A percentile compares a stretch with the other conserved stretches of the same genome.
Evolutionary conservation across 2,329 filamentous ascomycete species (phyloP).

Genomic region (Pseudocercospora pini-densiflorae): DNA sequence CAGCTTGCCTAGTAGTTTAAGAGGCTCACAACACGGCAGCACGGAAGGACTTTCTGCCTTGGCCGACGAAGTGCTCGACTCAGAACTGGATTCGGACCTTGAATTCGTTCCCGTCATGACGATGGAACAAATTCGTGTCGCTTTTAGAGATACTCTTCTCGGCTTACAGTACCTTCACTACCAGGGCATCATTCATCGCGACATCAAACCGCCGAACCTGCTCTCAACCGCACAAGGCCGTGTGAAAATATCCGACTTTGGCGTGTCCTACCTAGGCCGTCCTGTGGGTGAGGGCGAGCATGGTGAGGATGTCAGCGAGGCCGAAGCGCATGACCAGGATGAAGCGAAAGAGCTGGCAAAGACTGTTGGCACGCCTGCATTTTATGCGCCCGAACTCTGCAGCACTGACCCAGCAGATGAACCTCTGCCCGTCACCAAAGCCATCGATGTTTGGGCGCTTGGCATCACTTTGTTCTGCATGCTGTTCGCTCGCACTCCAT

Average conservation of each 20-base stretch:
- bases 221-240: constrained; percentile 82
- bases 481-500: constrained; percentile 91
- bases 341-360: constrained; percentile 97
- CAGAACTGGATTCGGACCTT: constrained; percentile 81
- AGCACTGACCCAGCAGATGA: constrained; percentile 74
- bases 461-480: constrained; percentile 96
- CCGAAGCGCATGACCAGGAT: constrained; percentile 84
- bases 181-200: constrained; percentile 57
- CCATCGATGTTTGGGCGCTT: constrained; percentile 97
- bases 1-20: constrained; percentile 75
- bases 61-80: constrained; percentile 56
- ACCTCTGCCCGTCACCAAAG: constrained; percentile 80
- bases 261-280: constrained; percentile 93
- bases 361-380: constrained; percentile 95
- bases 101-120: constrained; percentile 95
- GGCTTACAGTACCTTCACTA: constrained; percentile 84
- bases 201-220: constrained; percentile 73
- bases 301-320: constrained; percentile 72
- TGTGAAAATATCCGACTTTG: constrained; percentile 98
- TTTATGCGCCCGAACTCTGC: constrained; percentile 96
- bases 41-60: constrained; percentile 55
- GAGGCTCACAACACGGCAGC: constrained; percentile 40
- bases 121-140: constrained; percentile 76
- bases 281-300: constrained; percentile 69
- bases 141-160: constrained; percentile 90